phyloP scores from a whole-genome alignment of 306 rosid species.

The Hippophae rhamnoides region DNA sequence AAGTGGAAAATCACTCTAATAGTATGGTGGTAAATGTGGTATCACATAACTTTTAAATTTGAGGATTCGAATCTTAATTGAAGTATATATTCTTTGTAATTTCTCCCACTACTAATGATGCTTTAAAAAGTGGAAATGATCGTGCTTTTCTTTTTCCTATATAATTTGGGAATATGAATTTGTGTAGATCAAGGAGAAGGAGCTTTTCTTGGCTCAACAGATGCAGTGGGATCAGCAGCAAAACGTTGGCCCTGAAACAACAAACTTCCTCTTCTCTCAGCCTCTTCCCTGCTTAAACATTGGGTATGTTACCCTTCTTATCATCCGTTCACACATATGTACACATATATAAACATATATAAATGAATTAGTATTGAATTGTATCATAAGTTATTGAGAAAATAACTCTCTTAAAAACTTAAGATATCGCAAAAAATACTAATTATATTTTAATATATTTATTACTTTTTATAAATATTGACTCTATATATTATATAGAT shows the following conservation, averaged over 20 bases:
- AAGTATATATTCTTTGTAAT: no score
- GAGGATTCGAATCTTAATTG: no score
- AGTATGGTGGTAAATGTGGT: no score
- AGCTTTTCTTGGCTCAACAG: constrained; percentile 30
- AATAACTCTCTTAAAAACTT: no score
- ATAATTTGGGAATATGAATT: not conserved
- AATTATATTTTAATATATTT: no score
- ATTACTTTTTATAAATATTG: no score
- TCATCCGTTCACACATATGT: not conserved
- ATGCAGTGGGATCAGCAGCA: constrained; percentile 49
- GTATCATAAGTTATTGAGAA: no score
- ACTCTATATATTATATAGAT: fast-evolving
- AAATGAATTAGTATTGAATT: not conserved
- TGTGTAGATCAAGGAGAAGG: constrained; percentile 73
- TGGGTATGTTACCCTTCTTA: constrained; percentile 30
- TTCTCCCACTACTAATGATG: no score
- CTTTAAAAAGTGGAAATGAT: no score
- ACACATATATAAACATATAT: not conserved
- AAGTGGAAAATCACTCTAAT: no score
- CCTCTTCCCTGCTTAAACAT: constrained; percentile 54
- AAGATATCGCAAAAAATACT: fast-evolving
- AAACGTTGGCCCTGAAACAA: constrained; percentile 33
- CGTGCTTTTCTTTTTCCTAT: not conserved
- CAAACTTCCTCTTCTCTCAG: constrained; percentile 33
- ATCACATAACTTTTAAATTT: no score